Evolutionary conservation across 2,329 filamentous ascomycete genomes (phyloP).

Genomic region (Fusarium torreyae): DNA sequence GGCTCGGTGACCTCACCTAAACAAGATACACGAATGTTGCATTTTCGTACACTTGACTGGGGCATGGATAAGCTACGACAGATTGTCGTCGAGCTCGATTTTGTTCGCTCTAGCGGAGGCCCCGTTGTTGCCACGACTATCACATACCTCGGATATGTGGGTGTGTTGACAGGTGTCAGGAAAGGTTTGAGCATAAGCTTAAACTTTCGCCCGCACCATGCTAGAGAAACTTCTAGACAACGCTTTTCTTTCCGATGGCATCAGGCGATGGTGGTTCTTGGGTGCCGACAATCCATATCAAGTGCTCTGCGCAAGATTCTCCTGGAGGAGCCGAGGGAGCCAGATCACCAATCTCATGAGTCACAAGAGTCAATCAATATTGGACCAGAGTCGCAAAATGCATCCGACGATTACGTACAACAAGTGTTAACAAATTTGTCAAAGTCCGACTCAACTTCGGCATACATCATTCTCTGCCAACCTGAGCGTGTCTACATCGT

Average conservation of each 20-base stretch:
- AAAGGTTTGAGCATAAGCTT: conserved; percentile 63
- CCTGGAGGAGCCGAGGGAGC: conserved; percentile 6
- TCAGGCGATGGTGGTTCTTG: conserved; percentile 49
- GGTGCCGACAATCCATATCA: conserved; percentile 45
- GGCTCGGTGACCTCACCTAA: neutral
- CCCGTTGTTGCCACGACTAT: conserved; percentile 61
- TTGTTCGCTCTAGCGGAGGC: conserved; percentile 54
- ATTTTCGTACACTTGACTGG: conserved; percentile 72
- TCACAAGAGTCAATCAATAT: neutral
- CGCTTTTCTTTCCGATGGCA: conserved; percentile 47
- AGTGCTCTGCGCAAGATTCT: conserved; percentile 48
- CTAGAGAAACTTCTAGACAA: conserved; percentile 30
- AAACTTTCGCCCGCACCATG: conserved; percentile 60
- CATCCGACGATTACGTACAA: conserved; percentile 20
- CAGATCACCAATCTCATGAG: accelerated
- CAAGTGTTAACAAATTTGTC: conserved; percentile 35
- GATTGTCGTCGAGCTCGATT: conserved; percentile 68
- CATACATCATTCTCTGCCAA: conserved; percentile 52
- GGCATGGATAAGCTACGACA: conserved; percentile 65
- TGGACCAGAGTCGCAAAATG: neutral
- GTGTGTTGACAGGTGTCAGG: conserved; percentile 64
- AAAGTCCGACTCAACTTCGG: conserved; percentile 46
- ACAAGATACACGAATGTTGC: conserved; percentile 58
- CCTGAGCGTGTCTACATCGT: conserved; percentile 45
- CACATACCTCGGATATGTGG: conserved; percentile 66